These are phyloP conservation scores for Paraphysoderma sedebokerense DNA, from an alignment of 371 early-diverging fungal genomes.

Conservation along the genomic window DNA sequence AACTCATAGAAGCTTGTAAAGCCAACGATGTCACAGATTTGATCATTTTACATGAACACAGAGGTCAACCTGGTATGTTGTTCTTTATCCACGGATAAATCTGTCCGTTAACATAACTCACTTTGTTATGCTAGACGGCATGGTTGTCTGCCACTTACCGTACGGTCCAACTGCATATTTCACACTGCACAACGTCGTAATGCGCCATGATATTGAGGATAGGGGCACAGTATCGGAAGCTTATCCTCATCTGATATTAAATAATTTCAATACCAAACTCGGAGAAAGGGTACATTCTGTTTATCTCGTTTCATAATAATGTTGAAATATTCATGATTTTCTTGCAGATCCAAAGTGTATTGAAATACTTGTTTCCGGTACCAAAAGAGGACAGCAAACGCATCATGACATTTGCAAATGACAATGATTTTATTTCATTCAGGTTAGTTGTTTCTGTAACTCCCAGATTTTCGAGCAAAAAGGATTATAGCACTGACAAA, in stretches of 20 bases:
- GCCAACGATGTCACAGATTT: conserved; percentile 92
- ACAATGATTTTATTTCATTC: conserved; percentile 92
- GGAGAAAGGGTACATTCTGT: conserved; percentile 49
- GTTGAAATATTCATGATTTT: too few species aligned
- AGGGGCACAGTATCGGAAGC: conserved; percentile 91
- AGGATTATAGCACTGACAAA: background rate
- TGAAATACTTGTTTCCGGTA: conserved; percentile 91
- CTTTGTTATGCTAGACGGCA: conserved; percentile 47
- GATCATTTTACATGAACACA: conserved; percentile 90
- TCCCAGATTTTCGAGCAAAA: background rate
- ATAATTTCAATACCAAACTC: conserved; percentile 78
- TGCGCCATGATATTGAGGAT: conserved; percentile 92
- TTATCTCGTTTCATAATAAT: background rate
- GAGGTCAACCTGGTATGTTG: conserved; percentile 78
- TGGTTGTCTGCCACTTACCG: conserved; percentile 93
- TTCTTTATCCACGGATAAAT: background rate
- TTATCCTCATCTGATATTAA: conserved; percentile 86
- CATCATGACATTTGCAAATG: conserved; percentile 91
- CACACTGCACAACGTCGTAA: conserved; percentile 88
- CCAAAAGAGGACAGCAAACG: conserved; percentile 92
- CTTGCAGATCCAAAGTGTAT: conserved; percentile 55
- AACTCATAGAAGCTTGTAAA: conserved; percentile 87
- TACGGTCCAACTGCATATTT: conserved; percentile 98
- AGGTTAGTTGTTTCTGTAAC: conserved; percentile 18
- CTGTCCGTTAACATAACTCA: background rate